Conservation (phyloP, 2,329 filamentous ascomycete species). For the Ampelomyces quisqualis region DNA sequence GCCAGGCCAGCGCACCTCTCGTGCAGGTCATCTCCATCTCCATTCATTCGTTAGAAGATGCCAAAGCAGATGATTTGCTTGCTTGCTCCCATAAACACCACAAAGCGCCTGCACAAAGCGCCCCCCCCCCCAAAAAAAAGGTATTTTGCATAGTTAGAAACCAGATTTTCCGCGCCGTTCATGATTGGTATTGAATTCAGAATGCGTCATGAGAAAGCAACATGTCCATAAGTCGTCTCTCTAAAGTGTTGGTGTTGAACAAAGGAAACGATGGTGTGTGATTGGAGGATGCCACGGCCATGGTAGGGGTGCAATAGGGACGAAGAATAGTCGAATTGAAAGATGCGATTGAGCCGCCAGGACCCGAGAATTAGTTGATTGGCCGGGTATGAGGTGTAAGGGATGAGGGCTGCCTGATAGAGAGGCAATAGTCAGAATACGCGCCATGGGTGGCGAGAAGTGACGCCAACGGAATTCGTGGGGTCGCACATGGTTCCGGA, state of each 20-base stretch:
- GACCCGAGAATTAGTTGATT: conserved; percentile 35
- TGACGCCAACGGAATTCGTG: conserved; percentile 15
- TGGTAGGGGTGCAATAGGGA: conserved; percentile 7
- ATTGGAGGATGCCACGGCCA: conserved; percentile 10
- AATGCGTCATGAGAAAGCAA: conserved; percentile 28
- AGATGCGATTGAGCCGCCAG: conserved; percentile 40
- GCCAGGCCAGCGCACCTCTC: conserved; percentile 3
- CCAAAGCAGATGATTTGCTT: conserved; percentile 1
- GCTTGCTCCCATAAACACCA: conserved; percentile 18
- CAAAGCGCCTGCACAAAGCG: conserved; percentile 22
- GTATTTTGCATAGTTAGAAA: conserved; percentile 10
- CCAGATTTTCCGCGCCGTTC: conserved; percentile 28
- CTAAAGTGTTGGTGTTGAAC: conserved; percentile 25
- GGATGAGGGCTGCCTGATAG: conserved; percentile 3
- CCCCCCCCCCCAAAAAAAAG: conserved; percentile 4
- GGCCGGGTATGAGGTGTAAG: conserved; percentile 13
- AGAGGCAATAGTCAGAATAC: conserved; percentile 8
- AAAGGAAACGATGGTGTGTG: conserved; percentile 18
- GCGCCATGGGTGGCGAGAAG: conserved; percentile 25
- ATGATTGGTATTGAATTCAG: conserved; percentile 18
- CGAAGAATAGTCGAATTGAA: conserved; percentile 16
- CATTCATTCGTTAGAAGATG: conserved; percentile 3
- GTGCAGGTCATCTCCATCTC: conserved; percentile 5
- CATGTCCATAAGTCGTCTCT: conserved; percentile 27
- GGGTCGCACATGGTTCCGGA: conserved; percentile 21